phyloP scores from a whole-genome alignment of 1,139 yeast genomes.

The Suhomyces wounanorum region DNA sequence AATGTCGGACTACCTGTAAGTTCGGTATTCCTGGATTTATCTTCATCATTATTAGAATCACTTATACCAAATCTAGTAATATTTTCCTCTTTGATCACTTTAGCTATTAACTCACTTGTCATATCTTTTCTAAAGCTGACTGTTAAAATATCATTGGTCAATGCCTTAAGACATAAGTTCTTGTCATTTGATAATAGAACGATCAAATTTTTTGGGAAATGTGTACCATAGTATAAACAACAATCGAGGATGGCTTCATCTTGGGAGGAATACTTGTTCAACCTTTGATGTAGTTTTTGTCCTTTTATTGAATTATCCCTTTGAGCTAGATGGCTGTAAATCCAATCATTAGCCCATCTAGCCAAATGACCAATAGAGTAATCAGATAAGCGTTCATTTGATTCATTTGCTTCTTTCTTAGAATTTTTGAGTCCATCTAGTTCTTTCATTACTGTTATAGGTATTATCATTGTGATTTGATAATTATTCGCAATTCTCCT shows the following conservation, averaged over 20 bases:
- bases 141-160: constrained; percentile 66
- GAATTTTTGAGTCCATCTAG: constrained; percentile 75
- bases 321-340: constrained; percentile 60
- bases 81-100: constrained; percentile 48
- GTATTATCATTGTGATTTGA: constrained; percentile 60
- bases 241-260: constrained; percentile 91
- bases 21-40: not conserved
- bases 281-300: constrained; percentile 59
- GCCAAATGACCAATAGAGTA: constrained; percentile 59
- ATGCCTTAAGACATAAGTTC: constrained; percentile 77
- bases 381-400: constrained; percentile 20
- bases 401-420: constrained; percentile 12
- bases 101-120: constrained; percentile 62
- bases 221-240: constrained; percentile 61
- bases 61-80: constrained; percentile 22
- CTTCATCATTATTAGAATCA: not conserved
- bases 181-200: constrained; percentile 78
- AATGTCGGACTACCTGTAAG: not conserved
- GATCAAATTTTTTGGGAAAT: constrained; percentile 47
- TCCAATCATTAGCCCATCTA: constrained; percentile 78
- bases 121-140: constrained; percentile 62
- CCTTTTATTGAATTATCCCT: constrained; percentile 56
- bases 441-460: constrained; percentile 69
- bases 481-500: constrained; percentile 39
- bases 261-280: constrained; percentile 46